These are phyloP conservation scores for Podospora anserina DNA, from an alignment of 495 filamentous ascomycete genomes.

Conservation along the genomic window DNA sequence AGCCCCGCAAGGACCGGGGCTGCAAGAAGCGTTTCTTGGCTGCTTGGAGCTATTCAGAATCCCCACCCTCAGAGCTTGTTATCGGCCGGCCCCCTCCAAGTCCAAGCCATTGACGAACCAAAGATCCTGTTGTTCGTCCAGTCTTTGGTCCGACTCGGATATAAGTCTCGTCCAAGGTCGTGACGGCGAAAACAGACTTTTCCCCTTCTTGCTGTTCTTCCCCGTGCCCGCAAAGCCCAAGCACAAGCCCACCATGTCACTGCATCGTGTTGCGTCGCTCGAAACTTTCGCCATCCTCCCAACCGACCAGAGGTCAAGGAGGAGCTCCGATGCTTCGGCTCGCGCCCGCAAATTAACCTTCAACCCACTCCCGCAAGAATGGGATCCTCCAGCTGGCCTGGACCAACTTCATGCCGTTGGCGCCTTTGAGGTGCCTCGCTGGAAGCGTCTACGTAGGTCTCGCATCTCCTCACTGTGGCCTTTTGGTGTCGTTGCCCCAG, in stretches of 20 bases:
- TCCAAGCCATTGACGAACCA: constrained; percentile 6
- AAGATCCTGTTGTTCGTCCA: not conserved
- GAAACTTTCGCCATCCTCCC: constrained; percentile 48
- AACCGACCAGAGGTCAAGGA: constrained; percentile 37
- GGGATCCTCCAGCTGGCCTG: constrained; percentile 41
- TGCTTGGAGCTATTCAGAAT: constrained; percentile 9
- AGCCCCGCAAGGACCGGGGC: not conserved
- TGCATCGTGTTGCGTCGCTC: constrained; percentile 49
- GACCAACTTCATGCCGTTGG: constrained; percentile 50
- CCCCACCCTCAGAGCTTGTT: constrained; percentile 12
- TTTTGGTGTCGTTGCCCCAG: not conserved
- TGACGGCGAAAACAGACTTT: not conserved
- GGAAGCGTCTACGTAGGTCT: constrained; percentile 61
- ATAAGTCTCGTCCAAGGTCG: not conserved
- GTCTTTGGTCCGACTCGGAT: not conserved
- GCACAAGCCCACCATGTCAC: constrained; percentile 41
- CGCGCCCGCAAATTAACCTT: constrained; percentile 50
- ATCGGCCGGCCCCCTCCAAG: constrained; percentile 11
- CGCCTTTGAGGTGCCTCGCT: constrained; percentile 65
- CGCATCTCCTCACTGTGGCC: constrained; percentile 4
- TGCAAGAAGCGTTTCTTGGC: constrained; percentile 6
- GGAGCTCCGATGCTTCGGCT: constrained; percentile 41
- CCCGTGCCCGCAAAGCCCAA: not conserved
- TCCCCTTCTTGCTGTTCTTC: not conserved
- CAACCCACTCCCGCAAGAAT: constrained; percentile 50